Conservation (phyloP, 345 rosid species). For the Eucalyptus camaldulensis region DNA sequence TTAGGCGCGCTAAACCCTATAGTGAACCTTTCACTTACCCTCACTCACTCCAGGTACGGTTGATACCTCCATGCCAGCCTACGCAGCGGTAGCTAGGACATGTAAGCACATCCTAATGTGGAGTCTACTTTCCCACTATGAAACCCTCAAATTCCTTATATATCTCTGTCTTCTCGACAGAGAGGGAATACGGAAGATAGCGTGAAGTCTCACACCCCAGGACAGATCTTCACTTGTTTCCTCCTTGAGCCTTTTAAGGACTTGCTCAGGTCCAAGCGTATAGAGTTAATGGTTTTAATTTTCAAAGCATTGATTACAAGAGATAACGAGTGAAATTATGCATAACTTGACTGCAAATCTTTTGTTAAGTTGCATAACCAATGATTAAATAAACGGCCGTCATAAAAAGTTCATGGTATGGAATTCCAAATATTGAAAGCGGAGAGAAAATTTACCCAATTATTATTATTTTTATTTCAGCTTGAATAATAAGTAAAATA, state of each 20-base stretch:
- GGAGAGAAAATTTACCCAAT: background rate
- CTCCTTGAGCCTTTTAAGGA: too few species aligned
- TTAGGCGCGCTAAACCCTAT: fast-evolving
- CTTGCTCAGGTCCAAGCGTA: fast-evolving
- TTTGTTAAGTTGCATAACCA: background rate
- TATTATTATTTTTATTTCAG: background rate
- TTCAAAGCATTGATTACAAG: background rate
- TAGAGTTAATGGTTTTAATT: background rate
- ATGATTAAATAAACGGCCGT: background rate
- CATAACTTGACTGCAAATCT: background rate
- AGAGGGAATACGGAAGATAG: fast-evolving
- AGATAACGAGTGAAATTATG: background rate
- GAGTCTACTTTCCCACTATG: fast-evolving
- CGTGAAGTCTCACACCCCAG: fast-evolving
- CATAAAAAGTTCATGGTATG: background rate
- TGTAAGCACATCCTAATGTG: fast-evolving
- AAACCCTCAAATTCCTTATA: fast-evolving
- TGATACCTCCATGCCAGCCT: too few species aligned
- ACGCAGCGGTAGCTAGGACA: fast-evolving
- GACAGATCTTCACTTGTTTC: fast-evolving
- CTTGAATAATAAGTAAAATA: background rate
- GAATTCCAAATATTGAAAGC: background rate
- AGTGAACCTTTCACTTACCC: fast-evolving
- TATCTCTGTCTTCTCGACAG: fast-evolving
- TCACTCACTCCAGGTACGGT: fast-evolving